These are phyloP conservation scores for Cytospora chrysosperma DNA, from an alignment of 2,329 filamentous ascomycete species.

Conservation along the genomic window DNA sequence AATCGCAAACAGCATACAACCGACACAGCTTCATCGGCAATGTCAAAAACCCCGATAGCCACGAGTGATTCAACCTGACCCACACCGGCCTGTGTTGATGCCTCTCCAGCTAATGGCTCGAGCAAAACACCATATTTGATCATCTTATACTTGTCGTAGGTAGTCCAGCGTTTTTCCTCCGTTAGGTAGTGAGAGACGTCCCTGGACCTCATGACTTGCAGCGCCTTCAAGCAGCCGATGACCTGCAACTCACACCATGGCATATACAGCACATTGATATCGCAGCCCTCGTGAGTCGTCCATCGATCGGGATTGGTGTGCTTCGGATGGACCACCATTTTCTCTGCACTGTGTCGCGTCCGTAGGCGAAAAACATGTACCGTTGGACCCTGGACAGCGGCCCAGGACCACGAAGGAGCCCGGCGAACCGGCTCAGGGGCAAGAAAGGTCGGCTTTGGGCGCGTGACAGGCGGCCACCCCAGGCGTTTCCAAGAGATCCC, in stretches of 20 bases:
- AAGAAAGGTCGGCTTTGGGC: neutral
- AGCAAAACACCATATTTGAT: neutral
- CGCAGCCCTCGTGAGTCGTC: neutral
- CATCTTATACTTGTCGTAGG: neutral
- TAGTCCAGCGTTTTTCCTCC: neutral
- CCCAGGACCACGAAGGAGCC: neutral
- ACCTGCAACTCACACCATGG: neutral
- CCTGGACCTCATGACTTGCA: neutral
- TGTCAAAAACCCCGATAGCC: neutral
- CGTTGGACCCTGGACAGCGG: neutral
- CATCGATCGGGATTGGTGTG: neutral
- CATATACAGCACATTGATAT: neutral
- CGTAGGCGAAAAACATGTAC: neutral
- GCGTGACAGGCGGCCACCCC: neutral
- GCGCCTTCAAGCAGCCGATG: neutral
- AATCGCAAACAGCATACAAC: neutral
- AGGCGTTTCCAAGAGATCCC: neutral
- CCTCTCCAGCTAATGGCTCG: neutral
- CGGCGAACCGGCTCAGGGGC: neutral
- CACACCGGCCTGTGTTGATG: neutral
- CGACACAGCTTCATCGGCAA: neutral
- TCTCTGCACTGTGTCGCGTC: neutral
- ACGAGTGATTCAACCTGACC: neutral
- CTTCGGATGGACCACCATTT: neutral
- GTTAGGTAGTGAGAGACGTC: neutral